phyloP scores from a whole-genome alignment of 805 yeast genomes.

The Millerozyma miso region DNA sequence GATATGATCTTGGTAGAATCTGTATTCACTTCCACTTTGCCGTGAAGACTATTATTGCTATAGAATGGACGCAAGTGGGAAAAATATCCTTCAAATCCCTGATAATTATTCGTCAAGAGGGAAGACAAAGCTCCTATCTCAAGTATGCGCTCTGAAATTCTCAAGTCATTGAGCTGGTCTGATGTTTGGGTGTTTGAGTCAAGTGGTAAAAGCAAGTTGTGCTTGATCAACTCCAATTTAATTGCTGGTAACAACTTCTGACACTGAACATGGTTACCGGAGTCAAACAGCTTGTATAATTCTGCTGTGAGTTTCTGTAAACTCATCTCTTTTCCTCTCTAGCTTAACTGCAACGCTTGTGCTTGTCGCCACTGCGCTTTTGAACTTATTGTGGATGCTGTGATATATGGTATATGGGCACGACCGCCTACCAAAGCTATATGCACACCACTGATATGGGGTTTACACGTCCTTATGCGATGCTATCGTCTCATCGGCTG shows the following conservation, averaged over 20 bases:
- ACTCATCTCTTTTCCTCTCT: conserved; percentile 36
- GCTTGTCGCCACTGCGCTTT: background rate
- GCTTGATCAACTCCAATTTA: conserved; percentile 75
- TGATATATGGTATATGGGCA: no score
- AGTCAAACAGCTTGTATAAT: conserved; percentile 59
- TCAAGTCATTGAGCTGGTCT: conserved; percentile 58
- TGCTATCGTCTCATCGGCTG: no score
- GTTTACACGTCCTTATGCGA: background rate
- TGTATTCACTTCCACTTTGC: conserved; percentile 25
- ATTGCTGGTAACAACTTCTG: conserved; percentile 61
- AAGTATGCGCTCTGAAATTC: conserved; percentile 74
- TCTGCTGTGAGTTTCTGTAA: conserved; percentile 67
- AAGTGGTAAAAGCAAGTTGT: conserved; percentile 69
- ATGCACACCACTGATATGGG: background rate
- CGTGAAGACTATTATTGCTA: conserved; percentile 42
- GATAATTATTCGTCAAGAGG: conserved; percentile 58
- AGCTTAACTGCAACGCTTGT: background rate
- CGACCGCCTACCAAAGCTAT: no score
- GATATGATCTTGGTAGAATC: conserved; percentile 61
- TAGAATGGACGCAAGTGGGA: conserved; percentile 79
- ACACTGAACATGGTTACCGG: conserved; percentile 59
- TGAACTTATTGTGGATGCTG: no score
- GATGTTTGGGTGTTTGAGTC: conserved; percentile 27
- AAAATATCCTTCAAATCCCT: conserved; percentile 65
- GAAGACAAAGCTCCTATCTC: conserved; percentile 86